phyloP scores from a whole-genome alignment of 768 basidiomycete species.

The Lactifluus volemus region DNA sequence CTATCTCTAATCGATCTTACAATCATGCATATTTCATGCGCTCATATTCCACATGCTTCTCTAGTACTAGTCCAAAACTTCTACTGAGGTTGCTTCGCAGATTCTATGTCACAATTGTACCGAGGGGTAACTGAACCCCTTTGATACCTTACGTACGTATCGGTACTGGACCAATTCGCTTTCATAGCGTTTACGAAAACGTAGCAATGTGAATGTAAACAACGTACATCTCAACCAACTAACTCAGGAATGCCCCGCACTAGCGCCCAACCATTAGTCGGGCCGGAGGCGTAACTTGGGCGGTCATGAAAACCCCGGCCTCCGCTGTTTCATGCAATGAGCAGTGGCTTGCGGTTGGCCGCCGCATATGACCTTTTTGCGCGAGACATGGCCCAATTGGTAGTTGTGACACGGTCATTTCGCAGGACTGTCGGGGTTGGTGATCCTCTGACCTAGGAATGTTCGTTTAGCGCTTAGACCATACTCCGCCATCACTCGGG shows the following conservation, averaged over 20 bases:
- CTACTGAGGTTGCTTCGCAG: background rate
- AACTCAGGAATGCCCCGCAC: background rate
- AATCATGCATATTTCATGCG: background rate
- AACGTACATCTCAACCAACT: background rate
- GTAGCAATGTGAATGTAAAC: background rate
- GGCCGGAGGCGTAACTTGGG: background rate
- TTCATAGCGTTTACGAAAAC: background rate
- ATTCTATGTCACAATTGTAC: background rate
- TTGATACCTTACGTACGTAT: background rate
- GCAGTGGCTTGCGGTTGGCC: background rate
- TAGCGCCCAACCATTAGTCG: background rate
- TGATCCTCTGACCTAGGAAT: background rate
- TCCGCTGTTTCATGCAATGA: background rate
- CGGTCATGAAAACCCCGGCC: background rate
- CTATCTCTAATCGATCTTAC: background rate
- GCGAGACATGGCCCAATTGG: background rate
- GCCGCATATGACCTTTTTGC: background rate
- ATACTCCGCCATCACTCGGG: background rate
- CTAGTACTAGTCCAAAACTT: background rate
- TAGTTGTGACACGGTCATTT: background rate
- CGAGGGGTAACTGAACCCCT: background rate
- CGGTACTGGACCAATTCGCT: background rate
- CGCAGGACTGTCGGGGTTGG: background rate
- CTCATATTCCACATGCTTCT: background rate
- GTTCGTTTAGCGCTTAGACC: too few species aligned